phyloP scores from a whole-genome alignment of 2,329 filamentous ascomycete species.

The Cercospora canescens region DNA sequence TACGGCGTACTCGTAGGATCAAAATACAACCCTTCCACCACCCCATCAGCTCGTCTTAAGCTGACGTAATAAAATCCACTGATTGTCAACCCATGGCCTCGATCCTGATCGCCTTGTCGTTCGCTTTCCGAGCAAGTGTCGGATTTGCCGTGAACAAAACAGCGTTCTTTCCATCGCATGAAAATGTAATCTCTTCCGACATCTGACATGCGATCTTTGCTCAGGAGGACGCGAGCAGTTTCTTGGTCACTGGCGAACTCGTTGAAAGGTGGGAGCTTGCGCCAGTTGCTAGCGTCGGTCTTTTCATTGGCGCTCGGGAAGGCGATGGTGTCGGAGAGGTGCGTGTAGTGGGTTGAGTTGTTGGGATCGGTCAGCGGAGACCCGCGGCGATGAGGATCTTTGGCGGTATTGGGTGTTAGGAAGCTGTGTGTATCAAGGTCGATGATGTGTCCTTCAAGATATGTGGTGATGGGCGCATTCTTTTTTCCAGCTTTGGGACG shows the following conservation, averaged over 20 bases:
- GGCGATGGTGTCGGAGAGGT: conserved; percentile 33
- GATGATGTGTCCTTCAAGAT: conserved; percentile 68
- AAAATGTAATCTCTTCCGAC: conserved; percentile 53
- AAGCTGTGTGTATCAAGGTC: conserved; percentile 57
- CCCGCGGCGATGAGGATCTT: conserved; percentile 17
- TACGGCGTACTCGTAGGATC: conserved; percentile 57
- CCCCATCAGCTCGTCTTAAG: conserved; percentile 47
- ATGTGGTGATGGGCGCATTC: conserved; percentile 62
- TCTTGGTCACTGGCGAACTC: conserved; percentile 29
- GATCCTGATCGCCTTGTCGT: conserved; percentile 32
- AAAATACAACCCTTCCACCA: conserved; percentile 54
- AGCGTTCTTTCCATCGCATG: conserved; percentile 59
- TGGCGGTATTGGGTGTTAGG: conserved; percentile 47
- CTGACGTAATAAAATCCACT: conserved; percentile 57
- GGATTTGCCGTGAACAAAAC: conserved; percentile 43
- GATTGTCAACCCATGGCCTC: conserved; percentile 52
- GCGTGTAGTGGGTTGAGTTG: conserved; percentile 26
- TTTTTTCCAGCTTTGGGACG: conserved; percentile 39
- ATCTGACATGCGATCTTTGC: conserved; percentile 38
- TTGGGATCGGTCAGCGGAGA: conserved; percentile 17
- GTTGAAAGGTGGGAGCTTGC: conserved; percentile 48
- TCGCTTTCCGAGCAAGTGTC: conserved; percentile 28
- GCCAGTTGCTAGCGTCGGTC: conserved; percentile 52
- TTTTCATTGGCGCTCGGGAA: conserved; percentile 47
- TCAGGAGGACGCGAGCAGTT: conserved; percentile 44